Percentiles rank a stretch among this genome's conserved stretches.
These are phyloP conservation scores for Chlorella sp. DNA, from an alignment of 139 green algal species.

Conservation along the genomic window DNA sequence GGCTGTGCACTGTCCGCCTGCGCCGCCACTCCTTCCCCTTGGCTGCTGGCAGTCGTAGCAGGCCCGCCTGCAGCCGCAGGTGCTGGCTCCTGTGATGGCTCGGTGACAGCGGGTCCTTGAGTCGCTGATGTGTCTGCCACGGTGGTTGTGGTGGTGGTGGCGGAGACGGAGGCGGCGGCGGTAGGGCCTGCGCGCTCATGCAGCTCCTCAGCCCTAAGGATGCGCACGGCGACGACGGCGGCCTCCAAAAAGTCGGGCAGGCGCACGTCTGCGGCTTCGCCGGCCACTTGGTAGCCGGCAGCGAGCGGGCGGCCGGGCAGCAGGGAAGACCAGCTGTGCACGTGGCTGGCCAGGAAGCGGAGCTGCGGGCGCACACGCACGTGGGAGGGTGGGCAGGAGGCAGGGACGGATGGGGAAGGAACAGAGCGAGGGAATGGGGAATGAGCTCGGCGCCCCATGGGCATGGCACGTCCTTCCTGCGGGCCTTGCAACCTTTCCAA, in stretches of 20 bases:
- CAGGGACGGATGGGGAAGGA: no score
- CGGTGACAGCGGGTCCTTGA: no score
- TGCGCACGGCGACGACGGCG: conserved; percentile 6
- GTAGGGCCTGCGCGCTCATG: no score
- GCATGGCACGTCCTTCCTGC: not conserved
- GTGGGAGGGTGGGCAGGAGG: not conserved
- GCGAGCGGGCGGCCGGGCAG: not conserved
- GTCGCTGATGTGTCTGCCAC: no score
- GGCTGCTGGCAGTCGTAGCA: not conserved
- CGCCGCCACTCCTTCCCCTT: no score
- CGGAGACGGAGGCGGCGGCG: no score
- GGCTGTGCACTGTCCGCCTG: no score
- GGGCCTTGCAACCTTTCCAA: not conserved
- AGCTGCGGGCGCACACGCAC: conserved; percentile 6
- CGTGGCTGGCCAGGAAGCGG: conserved; percentile 29
- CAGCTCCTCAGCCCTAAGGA: not conserved
- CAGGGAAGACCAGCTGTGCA: conserved; percentile 13
- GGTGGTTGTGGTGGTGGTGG: no score
- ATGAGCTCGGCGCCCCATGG: not conserved
- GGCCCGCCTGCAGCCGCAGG: not conserved
- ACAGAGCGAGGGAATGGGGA: not conserved
- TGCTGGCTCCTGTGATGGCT: not conserved
- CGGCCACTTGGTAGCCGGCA: not conserved
- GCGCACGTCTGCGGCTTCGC: not conserved
- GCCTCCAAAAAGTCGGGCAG: conserved; percentile 17